phyloP scores from a whole-genome alignment of 768 basidiomycete genomes.

The Boletus eberwhitei region DNA sequence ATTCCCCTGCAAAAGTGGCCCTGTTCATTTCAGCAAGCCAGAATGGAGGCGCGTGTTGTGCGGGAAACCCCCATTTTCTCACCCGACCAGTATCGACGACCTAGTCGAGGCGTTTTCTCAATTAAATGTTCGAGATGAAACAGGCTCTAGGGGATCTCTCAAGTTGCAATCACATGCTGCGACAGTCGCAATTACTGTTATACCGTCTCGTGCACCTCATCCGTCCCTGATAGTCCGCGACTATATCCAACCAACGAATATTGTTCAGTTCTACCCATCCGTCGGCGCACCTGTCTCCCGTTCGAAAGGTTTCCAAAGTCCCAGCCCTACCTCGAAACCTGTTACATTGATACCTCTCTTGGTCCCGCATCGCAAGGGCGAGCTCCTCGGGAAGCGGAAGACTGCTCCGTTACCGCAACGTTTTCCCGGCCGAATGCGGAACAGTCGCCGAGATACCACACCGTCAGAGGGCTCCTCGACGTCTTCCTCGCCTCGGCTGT shows the following conservation, averaged over 20 bases:
- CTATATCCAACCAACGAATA: neutral
- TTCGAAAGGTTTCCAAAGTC: slow-evolving; percentile 2
- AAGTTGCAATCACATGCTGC: slow-evolving; percentile 8
- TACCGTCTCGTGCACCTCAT: slow-evolving; percentile 16
- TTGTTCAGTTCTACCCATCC: neutral
- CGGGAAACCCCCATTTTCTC: neutral
- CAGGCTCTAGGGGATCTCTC: neutral
- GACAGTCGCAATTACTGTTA: slow-evolving; percentile 15
- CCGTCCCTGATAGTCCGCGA: slow-evolving; percentile 4
- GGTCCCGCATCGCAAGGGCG: neutral
- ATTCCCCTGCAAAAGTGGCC: slow-evolving; percentile 14
- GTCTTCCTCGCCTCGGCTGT: slow-evolving; percentile 2
- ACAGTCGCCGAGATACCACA: neutral
- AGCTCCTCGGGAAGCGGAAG: neutral
- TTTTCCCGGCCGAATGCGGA: neutral
- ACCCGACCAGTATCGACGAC: neutral
- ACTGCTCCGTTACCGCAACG: slow-evolving; percentile 6
- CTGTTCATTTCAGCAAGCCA: neutral
- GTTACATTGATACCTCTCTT: slow-evolving; percentile 10
- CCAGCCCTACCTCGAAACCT: neutral
- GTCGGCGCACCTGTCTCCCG: neutral
- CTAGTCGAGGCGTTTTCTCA: slow-evolving; percentile 12
- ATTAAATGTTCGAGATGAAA: slow-evolving; percentile 15
- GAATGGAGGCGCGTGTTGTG: slow-evolving; percentile 3
- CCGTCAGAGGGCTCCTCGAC: slow-evolving; percentile 8